A percentile compares a stretch with the other conserved stretches of the same genome.
phyloP scores from a whole-genome alignment of 176 grass and related monocot genomes.

The Oryza nivara region DNA sequence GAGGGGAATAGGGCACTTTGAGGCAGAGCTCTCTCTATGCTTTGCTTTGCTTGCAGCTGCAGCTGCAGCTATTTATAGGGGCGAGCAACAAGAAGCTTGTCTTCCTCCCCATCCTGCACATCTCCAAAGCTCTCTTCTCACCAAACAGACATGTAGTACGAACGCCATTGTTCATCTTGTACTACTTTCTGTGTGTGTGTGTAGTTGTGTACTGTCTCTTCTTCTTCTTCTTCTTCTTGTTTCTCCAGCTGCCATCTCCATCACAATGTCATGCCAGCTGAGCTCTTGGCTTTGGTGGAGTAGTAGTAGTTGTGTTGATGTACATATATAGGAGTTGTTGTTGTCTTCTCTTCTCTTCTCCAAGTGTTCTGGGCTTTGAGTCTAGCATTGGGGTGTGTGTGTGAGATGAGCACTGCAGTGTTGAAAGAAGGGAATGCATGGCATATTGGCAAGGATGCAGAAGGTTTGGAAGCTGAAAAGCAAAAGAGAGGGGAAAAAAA shows the following conservation, averaged over 20 bases:
- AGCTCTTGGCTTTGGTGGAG: not conserved
- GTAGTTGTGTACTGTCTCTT: not conserved
- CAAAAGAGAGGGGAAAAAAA: constrained; percentile 45
- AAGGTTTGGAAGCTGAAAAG: not conserved
- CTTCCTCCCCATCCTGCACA: not conserved
- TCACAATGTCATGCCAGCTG: not conserved
- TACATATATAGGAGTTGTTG: not conserved
- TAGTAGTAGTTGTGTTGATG: not conserved
- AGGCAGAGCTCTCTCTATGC: not conserved
- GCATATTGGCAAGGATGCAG: not conserved
- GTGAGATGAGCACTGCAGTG: not conserved
- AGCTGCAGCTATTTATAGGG: constrained; percentile 33
- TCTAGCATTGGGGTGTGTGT: not conserved
- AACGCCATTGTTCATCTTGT: not conserved
- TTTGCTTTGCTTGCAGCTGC: not conserved
- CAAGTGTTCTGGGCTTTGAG: not conserved
- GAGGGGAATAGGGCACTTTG: constrained; percentile 25
- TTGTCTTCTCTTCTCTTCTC: constrained; percentile 1
- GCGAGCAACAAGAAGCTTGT: not conserved
- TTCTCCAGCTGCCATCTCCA: not conserved
- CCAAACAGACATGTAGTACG: not conserved
- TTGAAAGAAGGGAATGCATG: constrained; percentile 17
- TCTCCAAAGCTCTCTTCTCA: not conserved
- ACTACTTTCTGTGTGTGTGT: not conserved
- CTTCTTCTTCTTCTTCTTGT: not conserved